These are phyloP conservation scores for Avena eriantha DNA, from an alignment of 176 grass and related monocot genomes.

Conservation along the genomic window DNA sequence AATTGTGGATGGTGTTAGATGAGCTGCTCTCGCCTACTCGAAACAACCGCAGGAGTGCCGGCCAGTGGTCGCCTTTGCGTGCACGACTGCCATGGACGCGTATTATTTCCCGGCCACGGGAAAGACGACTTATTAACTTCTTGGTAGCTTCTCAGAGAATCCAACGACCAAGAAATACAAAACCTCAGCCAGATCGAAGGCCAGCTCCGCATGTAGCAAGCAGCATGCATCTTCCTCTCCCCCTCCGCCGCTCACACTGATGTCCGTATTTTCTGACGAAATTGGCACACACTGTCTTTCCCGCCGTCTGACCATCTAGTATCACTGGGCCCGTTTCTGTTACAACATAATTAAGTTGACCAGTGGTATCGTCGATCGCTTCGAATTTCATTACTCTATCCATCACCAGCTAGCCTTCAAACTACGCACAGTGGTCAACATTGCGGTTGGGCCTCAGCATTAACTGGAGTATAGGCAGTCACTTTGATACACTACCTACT, in stretches of 20 bases:
- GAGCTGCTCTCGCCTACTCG: slow-evolving; percentile 45
- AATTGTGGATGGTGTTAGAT: slow-evolving; percentile 20
- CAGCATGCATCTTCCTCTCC: no score
- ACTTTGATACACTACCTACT: background rate
- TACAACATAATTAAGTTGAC: background rate
- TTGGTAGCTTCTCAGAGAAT: background rate
- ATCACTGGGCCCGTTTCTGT: background rate
- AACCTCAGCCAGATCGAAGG: background rate
- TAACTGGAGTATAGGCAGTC: background rate
- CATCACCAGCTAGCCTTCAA: background rate
- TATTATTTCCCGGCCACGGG: background rate
- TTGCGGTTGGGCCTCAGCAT: background rate
- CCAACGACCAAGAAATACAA: background rate
- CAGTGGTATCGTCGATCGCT: background rate
- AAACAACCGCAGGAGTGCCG: slow-evolving; percentile 39
- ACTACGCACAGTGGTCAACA: background rate
- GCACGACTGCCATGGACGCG: background rate
- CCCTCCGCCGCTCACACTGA: no score
- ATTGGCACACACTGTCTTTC: no score
- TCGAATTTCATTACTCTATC: background rate
- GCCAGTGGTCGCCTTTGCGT: slow-evolving; percentile 34
- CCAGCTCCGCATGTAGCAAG: no score
- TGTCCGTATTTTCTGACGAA: no score
- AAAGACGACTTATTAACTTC: background rate
- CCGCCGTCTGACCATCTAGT: no score